These are phyloP conservation scores for Zarea fungicola DNA, from an alignment of 2,329 filamentous ascomycete species.

Conservation along the genomic window DNA sequence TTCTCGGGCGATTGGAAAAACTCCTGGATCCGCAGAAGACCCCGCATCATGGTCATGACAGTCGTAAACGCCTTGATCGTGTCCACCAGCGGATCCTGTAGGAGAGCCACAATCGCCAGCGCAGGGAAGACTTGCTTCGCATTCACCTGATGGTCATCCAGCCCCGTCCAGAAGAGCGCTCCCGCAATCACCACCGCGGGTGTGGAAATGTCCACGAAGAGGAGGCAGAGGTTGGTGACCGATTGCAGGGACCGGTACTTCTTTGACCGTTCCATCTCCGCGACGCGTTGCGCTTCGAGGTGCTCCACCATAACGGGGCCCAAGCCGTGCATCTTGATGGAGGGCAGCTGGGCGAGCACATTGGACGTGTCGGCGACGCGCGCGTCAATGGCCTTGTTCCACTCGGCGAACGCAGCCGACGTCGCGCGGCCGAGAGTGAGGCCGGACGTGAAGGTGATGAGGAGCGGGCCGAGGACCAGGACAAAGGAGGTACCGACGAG, in stretches of 20 bases:
- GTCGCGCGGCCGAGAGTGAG: not conserved
- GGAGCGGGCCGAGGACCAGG: not conserved
- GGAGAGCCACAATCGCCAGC: not conserved
- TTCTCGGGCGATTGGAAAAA: conserved; percentile 23
- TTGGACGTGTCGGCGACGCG: conserved; percentile 34
- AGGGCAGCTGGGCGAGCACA: conserved; percentile 36
- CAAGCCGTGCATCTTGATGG: conserved; percentile 40
- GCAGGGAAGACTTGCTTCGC: not conserved
- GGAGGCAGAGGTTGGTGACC: not conserved
- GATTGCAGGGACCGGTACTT: not conserved
- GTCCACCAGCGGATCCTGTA: conserved; percentile 21
- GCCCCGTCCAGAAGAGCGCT: not conserved
- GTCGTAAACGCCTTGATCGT: conserved; percentile 29
- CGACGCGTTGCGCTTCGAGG: not conserved
- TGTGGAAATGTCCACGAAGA: not conserved
- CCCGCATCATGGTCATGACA: conserved; percentile 28
- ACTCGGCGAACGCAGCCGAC: conserved; percentile 14
- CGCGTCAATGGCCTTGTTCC: conserved; percentile 34
- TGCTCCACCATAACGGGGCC: not conserved
- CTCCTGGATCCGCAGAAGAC: conserved; percentile 30
- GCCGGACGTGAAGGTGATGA: not conserved
- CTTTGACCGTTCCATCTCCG: not conserved
- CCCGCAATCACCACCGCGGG: not conserved
- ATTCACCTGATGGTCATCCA: not conserved
- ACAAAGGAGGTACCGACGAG: conserved; percentile 20